Evolutionary conservation across 257 asterid genomes (phyloP).

Genomic region (Ophiorrhiza pumila): DNA sequence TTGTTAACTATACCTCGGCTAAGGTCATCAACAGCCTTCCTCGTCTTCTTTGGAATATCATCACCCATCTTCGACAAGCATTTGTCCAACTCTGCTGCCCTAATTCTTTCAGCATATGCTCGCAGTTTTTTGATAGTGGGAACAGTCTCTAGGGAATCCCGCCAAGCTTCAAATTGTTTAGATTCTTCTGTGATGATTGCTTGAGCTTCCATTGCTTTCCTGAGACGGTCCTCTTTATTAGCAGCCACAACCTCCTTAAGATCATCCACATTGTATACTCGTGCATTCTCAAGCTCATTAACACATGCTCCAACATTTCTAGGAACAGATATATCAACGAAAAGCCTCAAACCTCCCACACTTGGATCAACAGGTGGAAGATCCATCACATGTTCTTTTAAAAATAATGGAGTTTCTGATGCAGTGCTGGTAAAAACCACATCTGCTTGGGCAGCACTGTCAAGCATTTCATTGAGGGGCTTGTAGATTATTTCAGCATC

Average conservation of each 20-base stretch:
- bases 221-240: conserved; percentile 78
- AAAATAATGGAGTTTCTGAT: conserved; percentile 64
- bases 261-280: conserved; percentile 89
- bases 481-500: conserved; percentile 65
- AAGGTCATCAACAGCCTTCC: conserved; percentile 83
- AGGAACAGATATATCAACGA: conserved; percentile 85
- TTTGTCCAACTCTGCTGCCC: conserved; percentile 81
- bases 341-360: conserved; percentile 63
- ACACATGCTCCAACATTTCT: conserved; percentile 86
- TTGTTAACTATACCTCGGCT: conserved; percentile 89
- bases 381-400: conserved; percentile 53
- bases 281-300: conserved; percentile 55
- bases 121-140: conserved; percentile 94
- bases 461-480: conserved; percentile 61
- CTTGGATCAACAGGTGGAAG: conserved; percentile 48
- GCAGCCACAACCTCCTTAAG: conserved; percentile 95
- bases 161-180: conserved; percentile 87
- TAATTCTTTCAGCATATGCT: conserved; percentile 82
- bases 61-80: conserved; percentile 95
- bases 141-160: conserved; percentile 84
- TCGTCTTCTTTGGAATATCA: conserved; percentile 68
- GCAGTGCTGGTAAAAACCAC: conserved; percentile 85
- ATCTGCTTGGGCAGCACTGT: conserved; percentile 71
- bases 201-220: conserved; percentile 94
- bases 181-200: conserved; percentile 78